phyloP scores from a whole-genome alignment of 768 basidiomycete genomes.

The Clitopilus passeckerianus region DNA sequence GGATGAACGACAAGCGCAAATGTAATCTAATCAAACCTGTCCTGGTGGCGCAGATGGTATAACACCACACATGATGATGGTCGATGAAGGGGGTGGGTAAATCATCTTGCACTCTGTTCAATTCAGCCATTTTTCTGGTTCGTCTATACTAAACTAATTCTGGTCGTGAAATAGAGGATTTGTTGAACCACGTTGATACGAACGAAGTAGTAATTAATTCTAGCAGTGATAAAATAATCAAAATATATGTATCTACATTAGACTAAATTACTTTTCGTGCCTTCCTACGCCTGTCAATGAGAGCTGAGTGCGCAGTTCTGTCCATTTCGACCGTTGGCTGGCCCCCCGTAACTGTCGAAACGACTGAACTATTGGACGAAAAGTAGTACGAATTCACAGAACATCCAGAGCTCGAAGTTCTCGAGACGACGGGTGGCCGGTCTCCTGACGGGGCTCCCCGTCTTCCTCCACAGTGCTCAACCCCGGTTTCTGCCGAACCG shows the following conservation, averaged over 20 bases:
- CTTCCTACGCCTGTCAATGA: conserved; percentile 10
- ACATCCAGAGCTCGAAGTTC: conserved; percentile 7
- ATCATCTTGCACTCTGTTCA: too few species aligned
- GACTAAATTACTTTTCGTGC: conserved; percentile 5
- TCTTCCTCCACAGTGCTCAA: not conserved
- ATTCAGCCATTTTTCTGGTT: not conserved
- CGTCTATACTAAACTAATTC: too few species aligned
- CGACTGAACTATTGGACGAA: not conserved
- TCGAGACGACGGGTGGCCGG: conserved; percentile 1
- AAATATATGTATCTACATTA: too few species aligned
- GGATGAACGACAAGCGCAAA: too few species aligned
- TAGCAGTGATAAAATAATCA: too few species aligned
- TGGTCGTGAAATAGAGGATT: too few species aligned
- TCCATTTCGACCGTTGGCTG: not conserved
- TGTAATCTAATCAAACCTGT: not conserved
- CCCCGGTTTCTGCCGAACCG: not conserved
- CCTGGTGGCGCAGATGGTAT: not conserved
- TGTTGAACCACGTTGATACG: too few species aligned
- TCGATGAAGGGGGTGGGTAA: not conserved
- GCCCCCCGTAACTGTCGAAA: not conserved
- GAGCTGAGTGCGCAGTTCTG: conserved; percentile 5
- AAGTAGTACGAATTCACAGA: not conserved
- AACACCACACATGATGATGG: too few species aligned
- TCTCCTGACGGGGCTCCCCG: not conserved
- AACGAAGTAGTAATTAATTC: too few species aligned